Evolutionary conservation across 352 stramenopile species (phyloP), one percentile per base, ranked within the genome.

Genomic region (Globisporangium viniferum): DNA sequence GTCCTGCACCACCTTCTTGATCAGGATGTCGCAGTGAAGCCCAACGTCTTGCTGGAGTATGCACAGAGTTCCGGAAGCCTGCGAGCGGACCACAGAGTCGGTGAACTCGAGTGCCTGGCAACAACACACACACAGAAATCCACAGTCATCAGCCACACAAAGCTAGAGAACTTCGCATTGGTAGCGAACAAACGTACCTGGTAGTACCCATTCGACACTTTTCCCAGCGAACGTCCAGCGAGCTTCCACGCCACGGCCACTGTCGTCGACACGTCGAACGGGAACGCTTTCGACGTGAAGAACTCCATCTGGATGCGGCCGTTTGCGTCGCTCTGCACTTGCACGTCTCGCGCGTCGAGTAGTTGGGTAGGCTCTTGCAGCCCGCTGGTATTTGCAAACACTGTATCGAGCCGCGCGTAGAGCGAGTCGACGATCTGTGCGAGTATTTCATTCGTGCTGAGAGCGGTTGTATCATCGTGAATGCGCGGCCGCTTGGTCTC

Each of bases 221-320:
- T 63, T 22, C 58, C 66, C n/a, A 60, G 64, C 12, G 69, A 48
- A 3, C 58, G 64, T 0, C 41, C 33, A 8, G 58, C 39, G 29
- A 64, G 62, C 15, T 62, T 51, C 72, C 72, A 78, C 8, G 44
- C 62, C 1, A 66, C 60, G 2, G 67, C 51, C 12, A 29, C 60
- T 4, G 68, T 68, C 2, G 66, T 48, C 9, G 64, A 59, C 2
- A 74, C 15, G 2, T 33, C 35, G 48, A 75, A 78, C 8, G 69
- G 72, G 4, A 71, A 58, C n/a, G 69, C 64, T 27, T 69, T 70
- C 29, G 65, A 48, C 35, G 69, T 56, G 14, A 78, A 33, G n/a
- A 78, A 29, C 60, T 75, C 62, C 65, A 78, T 33, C 44, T 41
- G 75, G 0, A 75, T 46, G 33, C 55, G 48, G n/a, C 63, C 53